Conservation (phyloP, 257 asterid genomes). For the Linaria vulgaris region DNA sequence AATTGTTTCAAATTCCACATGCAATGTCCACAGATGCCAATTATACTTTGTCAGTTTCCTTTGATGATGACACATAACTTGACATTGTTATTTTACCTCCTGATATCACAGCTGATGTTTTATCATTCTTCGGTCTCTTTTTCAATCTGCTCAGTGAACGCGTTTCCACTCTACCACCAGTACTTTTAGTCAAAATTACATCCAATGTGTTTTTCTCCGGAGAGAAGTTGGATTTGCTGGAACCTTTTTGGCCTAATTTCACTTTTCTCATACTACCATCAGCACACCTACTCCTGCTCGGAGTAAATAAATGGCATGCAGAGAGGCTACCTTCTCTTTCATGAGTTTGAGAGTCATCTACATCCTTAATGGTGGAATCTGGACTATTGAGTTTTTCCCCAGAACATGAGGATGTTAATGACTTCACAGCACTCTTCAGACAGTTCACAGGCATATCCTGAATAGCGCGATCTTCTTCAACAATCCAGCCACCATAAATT, state of each 20-base stretch:
- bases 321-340: constrained; percentile 10
- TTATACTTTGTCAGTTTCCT: constrained; percentile 19
- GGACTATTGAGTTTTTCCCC: constrained; percentile 1
- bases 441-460: not conserved
- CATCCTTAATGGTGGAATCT: constrained; percentile 10
- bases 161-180: constrained; percentile 22
- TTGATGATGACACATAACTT: constrained; percentile 9
- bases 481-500: constrained; percentile 12
- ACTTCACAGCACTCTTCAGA: constrained; percentile 5
- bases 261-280: constrained; percentile 17
- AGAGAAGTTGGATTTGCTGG: constrained; percentile 10
- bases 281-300: constrained; percentile 6
- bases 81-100: constrained; percentile 22
- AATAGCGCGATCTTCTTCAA: constrained; percentile 13
- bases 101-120: constrained; percentile 14
- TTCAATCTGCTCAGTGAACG: constrained; percentile 15
- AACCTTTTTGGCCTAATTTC: constrained; percentile 17
- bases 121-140: constrained; percentile 11
- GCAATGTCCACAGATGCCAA: constrained; percentile 17
- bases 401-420: constrained; percentile 15
- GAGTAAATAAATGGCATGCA: constrained; percentile 21
- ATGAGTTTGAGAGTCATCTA: constrained; percentile 14
- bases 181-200: constrained; percentile 5
- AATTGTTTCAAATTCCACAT: constrained; percentile 17
- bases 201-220: constrained; percentile 14